A percentile compares a stretch with the other conserved stretches of the same genome.
phyloP scores from a whole-genome alignment of 1,139 yeast species.

The Pichia terricola region DNA sequence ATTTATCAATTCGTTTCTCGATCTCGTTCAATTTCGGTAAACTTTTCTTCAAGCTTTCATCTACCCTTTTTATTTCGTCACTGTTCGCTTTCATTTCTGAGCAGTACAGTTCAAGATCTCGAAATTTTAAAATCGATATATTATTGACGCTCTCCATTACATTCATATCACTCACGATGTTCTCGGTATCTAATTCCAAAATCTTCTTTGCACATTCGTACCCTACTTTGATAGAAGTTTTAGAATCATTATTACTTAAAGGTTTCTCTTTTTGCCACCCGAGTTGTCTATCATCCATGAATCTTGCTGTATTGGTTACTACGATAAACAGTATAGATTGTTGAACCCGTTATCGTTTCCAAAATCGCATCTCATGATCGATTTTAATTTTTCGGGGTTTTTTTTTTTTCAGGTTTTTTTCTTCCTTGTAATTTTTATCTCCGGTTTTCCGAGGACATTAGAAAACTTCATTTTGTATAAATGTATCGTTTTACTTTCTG shows the following conservation, averaged over 20 bases:
- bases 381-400: too few relatives aligned
- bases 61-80: background rate
- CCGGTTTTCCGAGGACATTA: too few relatives aligned
- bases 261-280: background rate
- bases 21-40: slow-evolving; percentile 30
- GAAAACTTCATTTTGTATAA: too few relatives aligned
- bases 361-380: too few relatives aligned
- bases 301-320: too few relatives aligned
- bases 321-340: too few relatives aligned
- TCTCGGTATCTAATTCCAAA: slow-evolving; percentile 47
- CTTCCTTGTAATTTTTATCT: too few relatives aligned
- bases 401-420: too few relatives aligned
- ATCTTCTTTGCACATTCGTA: slow-evolving; percentile 26
- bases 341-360: too few relatives aligned
- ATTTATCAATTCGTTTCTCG: slow-evolving; percentile 36
- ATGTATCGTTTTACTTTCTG: too few relatives aligned
- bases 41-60: background rate
- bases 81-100: slow-evolving; percentile 29
- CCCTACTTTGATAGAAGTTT: slow-evolving; percentile 21
- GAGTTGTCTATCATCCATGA: too few relatives aligned
- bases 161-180: slow-evolving; percentile 42
- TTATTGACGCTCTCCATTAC: slow-evolving; percentile 48
- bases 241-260: slow-evolving; percentile 10
- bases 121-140: slow-evolving; percentile 45
- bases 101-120: slow-evolving; percentile 43